Evolutionary conservation across 1,139 yeast genomes (phyloP), one percentile per base, ranked within the genome.

Genomic region (Candida sp.): DNA sequence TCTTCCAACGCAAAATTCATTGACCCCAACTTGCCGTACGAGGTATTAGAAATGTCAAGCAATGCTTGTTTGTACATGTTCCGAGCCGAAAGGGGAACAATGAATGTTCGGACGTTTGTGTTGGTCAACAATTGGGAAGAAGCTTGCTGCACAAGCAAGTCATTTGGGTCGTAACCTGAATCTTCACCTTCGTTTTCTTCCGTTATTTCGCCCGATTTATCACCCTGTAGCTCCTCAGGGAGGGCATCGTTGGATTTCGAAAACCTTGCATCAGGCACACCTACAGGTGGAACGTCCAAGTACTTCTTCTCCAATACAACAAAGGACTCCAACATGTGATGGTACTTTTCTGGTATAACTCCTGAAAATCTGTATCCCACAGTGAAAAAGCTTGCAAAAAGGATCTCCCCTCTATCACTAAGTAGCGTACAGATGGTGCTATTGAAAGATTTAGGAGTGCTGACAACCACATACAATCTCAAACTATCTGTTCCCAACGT

Each of bases 361-460:
- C 69, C 64, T 0, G 93, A 92, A 8, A 88, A 68, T 49, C 92
- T 70, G 35, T 82, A 62, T 42, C 71, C 70, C 46, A 87, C 77
- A 9, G 67, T 64, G n/a, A 69, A 63, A 52, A 75, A 77, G 9
- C 80, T 69, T 1, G 79, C 78, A 67, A 78, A 84, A 1, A 72
- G 60, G 5, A 88, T 67, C 44, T 77, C 82, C 4, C 96, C 94
- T 52, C 78, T 78, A 40, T 77, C 73, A 52, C 80, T 79, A 46
- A 85, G 70, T 53, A 84, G 77, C 0, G 88, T 80, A 58, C 81
- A 87, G 34, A 65, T 58, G 9, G 58, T 56, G 0, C 71, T 63
- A 4, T 59, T 62, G 7, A 76, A 57, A 5, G 58, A 53, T 12
- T 57, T 56, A 1, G 81, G 81, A 35, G 65, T 55, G 2, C 62